A percentile compares a stretch with the other conserved stretches of the same genome.
Conservation (phyloP, 176 grass and related monocot genomes). For the Raddia distichophylla region DNA sequence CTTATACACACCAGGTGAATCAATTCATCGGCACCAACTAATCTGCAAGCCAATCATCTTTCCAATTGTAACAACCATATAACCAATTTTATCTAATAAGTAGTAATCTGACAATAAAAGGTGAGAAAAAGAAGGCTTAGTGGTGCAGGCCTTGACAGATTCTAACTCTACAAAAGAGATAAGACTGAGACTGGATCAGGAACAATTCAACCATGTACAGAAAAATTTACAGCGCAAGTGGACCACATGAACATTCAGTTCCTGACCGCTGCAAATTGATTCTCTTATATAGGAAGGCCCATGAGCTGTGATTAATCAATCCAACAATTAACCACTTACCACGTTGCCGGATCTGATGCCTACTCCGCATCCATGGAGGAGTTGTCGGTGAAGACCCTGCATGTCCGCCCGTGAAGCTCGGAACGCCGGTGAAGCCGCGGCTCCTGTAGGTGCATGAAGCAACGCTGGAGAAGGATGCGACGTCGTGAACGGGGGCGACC, state of each 20-base stretch:
- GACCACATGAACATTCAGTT: slow-evolving; percentile 30
- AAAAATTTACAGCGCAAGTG: background rate
- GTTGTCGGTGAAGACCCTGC: too few relatives aligned
- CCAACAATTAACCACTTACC: too few relatives aligned
- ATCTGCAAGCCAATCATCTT: background rate
- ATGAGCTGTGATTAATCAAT: slow-evolving; percentile 13
- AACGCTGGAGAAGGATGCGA: too few relatives aligned
- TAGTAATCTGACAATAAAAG: background rate
- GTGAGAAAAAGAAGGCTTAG: background rate
- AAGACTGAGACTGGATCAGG: background rate
- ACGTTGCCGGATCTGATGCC: too few relatives aligned
- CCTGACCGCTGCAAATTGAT: slow-evolving; percentile 11
- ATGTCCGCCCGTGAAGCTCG: too few relatives aligned
- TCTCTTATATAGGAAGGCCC: slow-evolving; percentile 10
- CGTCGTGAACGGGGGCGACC: too few relatives aligned
- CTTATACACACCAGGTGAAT: slow-evolving; percentile 13
- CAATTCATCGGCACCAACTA: slow-evolving; percentile 11
- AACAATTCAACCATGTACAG: slow-evolving; percentile 6
- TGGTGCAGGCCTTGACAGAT: background rate
- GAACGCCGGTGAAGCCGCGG: too few relatives aligned
- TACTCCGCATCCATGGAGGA: too few relatives aligned
- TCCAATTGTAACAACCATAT: background rate
- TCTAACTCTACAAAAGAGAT: background rate
- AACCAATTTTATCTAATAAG: background rate
- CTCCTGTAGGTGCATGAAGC: too few relatives aligned